These are phyloP conservation scores for Populus hybrid DNA, from an alignment of 441 rosid genomes.

Conservation along the genomic window DNA sequence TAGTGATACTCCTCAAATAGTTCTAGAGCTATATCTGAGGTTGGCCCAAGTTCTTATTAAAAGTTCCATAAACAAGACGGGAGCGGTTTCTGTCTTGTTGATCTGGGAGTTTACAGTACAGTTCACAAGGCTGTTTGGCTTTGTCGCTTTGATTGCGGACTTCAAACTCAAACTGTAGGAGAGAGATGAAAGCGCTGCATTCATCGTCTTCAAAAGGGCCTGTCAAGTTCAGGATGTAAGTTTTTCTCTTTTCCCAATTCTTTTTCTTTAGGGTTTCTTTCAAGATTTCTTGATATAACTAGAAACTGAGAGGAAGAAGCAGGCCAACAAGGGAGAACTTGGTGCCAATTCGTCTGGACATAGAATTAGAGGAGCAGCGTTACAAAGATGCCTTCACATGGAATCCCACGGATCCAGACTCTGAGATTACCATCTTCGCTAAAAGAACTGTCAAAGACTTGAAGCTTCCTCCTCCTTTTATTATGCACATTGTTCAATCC, in stretches of 20 bases:
- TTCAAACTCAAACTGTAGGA: not conserved
- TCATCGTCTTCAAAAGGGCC: constrained; percentile 54
- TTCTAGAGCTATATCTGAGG: too few species aligned
- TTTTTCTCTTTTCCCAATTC: constrained; percentile 12
- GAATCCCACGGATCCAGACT: constrained; percentile 91
- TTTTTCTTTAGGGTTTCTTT: not conserved
- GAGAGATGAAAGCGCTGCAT: constrained; percentile 50
- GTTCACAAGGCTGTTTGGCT: too few species aligned
- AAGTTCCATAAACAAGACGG: too few species aligned
- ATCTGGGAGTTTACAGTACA: too few species aligned
- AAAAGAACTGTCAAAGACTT: constrained; percentile 85
- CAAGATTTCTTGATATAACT: not conserved
- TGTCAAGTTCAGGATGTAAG: constrained; percentile 81
- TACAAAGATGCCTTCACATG: constrained; percentile 91
- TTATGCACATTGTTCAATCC: constrained; percentile 77
- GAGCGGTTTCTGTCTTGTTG: too few species aligned
- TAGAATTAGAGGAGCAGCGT: constrained; percentile 84
- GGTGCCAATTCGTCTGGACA: constrained; percentile 83
- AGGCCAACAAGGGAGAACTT: constrained; percentile 87
- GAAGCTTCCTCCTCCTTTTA: constrained; percentile 82
- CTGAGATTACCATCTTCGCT: constrained; percentile 70
- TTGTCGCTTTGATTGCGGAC: too few species aligned
- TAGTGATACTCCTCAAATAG: too few species aligned
- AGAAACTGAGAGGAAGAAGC: not conserved
- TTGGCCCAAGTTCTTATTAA: not conserved